phyloP scores from a whole-genome alignment of 1,284 basidiomycete genomes.

The Sporisorium scitamineum region DNA sequence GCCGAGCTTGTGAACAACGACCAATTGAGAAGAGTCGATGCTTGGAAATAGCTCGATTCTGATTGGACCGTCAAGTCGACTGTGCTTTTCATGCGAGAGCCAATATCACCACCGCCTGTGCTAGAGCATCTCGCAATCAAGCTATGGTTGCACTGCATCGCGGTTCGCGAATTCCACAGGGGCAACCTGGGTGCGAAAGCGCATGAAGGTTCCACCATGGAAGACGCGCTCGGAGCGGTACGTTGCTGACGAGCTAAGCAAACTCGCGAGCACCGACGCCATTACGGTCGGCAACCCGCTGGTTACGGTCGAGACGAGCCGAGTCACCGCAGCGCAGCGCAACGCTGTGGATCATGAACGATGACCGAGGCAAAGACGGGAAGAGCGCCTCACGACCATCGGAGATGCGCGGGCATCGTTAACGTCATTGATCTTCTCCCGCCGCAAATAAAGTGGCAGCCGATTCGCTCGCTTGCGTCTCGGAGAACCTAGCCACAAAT shows the following conservation, averaged over 20 bases:
- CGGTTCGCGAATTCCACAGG: not conserved
- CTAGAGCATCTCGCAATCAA: not conserved
- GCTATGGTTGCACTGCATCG: not conserved
- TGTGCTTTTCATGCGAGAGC: not conserved
- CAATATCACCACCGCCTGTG: not conserved
- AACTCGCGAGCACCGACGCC: not conserved
- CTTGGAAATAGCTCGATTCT: conserved; percentile 48
- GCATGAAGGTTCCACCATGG: not conserved
- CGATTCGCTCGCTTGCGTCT: not conserved
- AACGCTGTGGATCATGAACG: too few species aligned
- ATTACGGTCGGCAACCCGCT: not conserved
- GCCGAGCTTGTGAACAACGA: not conserved
- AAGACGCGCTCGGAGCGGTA: conserved; percentile 2
- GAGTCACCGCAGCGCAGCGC: not conserved
- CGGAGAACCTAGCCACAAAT: not conserved
- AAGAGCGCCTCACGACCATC: not conserved
- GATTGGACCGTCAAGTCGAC: conserved; percentile 25
- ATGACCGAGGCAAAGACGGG: not conserved
- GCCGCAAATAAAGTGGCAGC: not conserved
- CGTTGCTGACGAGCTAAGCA: not conserved
- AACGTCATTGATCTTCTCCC: not conserved
- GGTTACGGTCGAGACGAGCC: too few species aligned
- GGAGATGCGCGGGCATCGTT: not conserved
- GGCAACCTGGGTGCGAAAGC: not conserved
- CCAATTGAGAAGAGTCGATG: not conserved